Conservation (phyloP, 2,329 filamentous ascomycete genomes). For the Fusarium coffeatum region DNA sequence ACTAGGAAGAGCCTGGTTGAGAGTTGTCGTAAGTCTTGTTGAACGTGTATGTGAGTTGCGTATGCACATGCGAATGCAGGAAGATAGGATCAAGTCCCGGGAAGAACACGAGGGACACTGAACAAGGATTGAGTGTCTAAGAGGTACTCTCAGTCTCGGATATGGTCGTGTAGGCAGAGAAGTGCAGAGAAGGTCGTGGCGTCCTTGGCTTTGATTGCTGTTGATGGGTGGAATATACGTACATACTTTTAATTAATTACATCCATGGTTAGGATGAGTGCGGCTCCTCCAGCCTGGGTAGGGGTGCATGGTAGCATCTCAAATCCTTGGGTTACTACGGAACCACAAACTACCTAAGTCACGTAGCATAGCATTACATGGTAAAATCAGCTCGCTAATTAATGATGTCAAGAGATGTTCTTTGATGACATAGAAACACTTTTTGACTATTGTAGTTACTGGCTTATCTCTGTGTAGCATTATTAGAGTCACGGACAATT, state of each 20-base stretch:
- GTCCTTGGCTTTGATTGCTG: conserved; percentile 7
- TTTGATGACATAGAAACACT: background rate
- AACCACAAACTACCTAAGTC: background rate
- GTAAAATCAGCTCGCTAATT: conserved; percentile 1
- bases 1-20: conserved; percentile 37
- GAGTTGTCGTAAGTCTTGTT: conserved; percentile 34
- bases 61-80: conserved; percentile 18
- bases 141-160: conserved; percentile 4
- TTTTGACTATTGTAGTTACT: background rate
- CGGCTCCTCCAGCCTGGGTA: conserved; percentile 29
- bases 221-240: conserved; percentile 7
- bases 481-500: background rate
- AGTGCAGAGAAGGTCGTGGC: conserved; percentile 4
- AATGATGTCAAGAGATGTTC: background rate
- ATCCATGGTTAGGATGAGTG: conserved; percentile 22
- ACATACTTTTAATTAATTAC: conserved; percentile 21
- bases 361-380: background rate
- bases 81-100: conserved; percentile 14
- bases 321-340: conserved; percentile 1
- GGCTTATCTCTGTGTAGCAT: background rate
- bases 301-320: background rate
- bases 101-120: conserved; percentile 30
- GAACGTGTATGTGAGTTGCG: conserved; percentile 13
- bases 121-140: conserved; percentile 16
- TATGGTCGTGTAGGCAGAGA: conserved; percentile 5